Base-by-base conservation (phyloP, 1,284 basidiomycete species). In the Puccinia horiana region DNA sequence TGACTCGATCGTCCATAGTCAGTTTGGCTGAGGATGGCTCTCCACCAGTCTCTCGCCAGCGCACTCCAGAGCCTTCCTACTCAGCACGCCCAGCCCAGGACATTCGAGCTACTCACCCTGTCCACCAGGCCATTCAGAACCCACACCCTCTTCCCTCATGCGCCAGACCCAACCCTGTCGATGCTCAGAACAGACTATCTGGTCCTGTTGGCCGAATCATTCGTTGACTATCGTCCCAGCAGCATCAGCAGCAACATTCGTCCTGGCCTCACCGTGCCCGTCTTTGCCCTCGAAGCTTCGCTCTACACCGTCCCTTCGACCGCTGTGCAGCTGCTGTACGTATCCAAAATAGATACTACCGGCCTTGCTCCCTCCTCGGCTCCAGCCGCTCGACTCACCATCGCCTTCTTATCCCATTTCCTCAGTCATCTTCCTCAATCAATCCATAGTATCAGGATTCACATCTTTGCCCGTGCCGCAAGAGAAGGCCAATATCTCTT, bases 111-210 rank as follows among this genome's bases (percentile, higher is more conserved):
- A 14, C 49, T 47, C 6, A 75, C 90, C 96, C 80, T 88, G 91
- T 44, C 92, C 93, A 5, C 87, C 91, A 0, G 92, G 93, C 3
- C 90, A 91, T 80, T 91, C 85, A 90, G 91, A 84, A 89, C 90
- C 1, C 88, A 90, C 0, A 85, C 87, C 8, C 88, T 96, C 32
- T 98, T 91, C 85, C 93, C 92, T 0, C 94, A 93, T 86, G 91
- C 93, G 0, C 54, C 12, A 23, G 72, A 73, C 54, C 72, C 69
- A 1, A 73, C 35, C 18, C 16, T 61, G 16, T 26, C 54, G 3
- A 75, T 75, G n/a, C 35, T 49, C 35, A 65, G 56, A 29, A 73
- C 52, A 35, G 69, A 81, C 58, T 74, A 73, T 81, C 69, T 81
- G 29, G 37, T 81, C 40, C 16, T 81, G 26, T 23, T 81, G 32